These are phyloP conservation scores for Linum tenue DNA, from an alignment of 345 rosid genomes.

Conservation along the genomic window DNA sequence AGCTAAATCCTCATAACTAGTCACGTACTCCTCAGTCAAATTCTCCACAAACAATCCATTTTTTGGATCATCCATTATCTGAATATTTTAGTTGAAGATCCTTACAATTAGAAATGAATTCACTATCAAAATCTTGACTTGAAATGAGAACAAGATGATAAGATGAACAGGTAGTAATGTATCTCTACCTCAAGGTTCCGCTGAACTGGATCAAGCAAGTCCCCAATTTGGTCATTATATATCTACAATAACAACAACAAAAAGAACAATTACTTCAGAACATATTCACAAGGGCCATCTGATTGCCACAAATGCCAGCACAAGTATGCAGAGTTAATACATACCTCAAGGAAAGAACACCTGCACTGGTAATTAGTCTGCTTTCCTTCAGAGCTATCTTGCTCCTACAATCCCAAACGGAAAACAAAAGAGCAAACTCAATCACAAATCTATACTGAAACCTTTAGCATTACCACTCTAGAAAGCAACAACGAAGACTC, in stretches of 20 bases:
- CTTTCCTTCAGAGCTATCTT: conserved; percentile 53
- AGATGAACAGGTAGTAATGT: background rate
- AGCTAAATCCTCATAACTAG: conserved; percentile 66
- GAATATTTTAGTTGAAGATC: background rate
- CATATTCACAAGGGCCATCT: background rate
- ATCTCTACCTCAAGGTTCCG: conserved; percentile 71
- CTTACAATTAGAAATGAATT: background rate
- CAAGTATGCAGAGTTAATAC: background rate
- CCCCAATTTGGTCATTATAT: conserved; percentile 84
- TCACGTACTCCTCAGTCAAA: conserved; percentile 80
- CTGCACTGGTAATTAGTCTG: conserved; percentile 84
- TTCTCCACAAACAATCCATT: conserved; percentile 77
- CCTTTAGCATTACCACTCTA: background rate
- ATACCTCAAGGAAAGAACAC: conserved; percentile 96
- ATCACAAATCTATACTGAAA: background rate
- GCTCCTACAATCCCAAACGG: conserved; percentile 36
- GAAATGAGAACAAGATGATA: background rate
- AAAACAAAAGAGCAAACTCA: background rate
- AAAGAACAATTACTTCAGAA: background rate
- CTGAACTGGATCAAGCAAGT: conserved; percentile 83
- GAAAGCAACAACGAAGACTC: conserved; percentile 14
- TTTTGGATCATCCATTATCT: conserved; percentile 78
- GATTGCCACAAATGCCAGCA: background rate
- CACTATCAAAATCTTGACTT: background rate
- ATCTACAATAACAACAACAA: conserved; percentile 36